Evolutionary conservation across 257 asterid species (phyloP), one percentile per base, ranked within the genome.

Genomic region (Jacaranda copaia): DNA sequence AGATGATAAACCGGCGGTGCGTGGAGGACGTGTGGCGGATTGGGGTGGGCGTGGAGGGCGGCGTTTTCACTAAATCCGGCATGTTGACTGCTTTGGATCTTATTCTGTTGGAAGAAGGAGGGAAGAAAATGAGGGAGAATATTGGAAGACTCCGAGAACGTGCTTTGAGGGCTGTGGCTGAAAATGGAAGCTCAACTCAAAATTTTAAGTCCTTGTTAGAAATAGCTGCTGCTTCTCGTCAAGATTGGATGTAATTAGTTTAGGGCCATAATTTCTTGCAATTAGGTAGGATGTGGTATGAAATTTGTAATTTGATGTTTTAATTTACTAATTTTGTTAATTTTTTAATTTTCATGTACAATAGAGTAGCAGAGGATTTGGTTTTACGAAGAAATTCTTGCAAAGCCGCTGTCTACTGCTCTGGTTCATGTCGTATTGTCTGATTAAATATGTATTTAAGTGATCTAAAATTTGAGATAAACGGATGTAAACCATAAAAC

Each of bases 1-100:
- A 90, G 2, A 83, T 79, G 72, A 32, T 84, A 15, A 90, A 87
- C 79, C 48, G 82, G 74, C 84, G 90, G 87, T 79, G 86, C 74
- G 84, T 86, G 61, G 87, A 81, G 60, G 83, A 80, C 9, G 84
- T 84, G n/a, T 89, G 92, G 89, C 20, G 57, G 78, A 84, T 89
- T 38, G 96, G 92, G 4, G 86, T 87, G 35, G 87, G 84, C 18
- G 62, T 90, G 70, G 87, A 75, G 35, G 89, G 88, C 5, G 90
- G 88, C 8, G 68, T n/a, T 4, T 85, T 90, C 13, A 82, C 85
- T 0, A 85, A 82, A 67, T 16, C 49, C 0, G 76, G 77, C 4
- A 40, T 65, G 14, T 3, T 49, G 32, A 40, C 13, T 32, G 89
- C 88, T 46, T 81, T 88, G 82, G 85, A 88, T 4, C 11, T 43